Conservation (phyloP, 208 protist species). For the Novymonas esmeraldas region DNA sequence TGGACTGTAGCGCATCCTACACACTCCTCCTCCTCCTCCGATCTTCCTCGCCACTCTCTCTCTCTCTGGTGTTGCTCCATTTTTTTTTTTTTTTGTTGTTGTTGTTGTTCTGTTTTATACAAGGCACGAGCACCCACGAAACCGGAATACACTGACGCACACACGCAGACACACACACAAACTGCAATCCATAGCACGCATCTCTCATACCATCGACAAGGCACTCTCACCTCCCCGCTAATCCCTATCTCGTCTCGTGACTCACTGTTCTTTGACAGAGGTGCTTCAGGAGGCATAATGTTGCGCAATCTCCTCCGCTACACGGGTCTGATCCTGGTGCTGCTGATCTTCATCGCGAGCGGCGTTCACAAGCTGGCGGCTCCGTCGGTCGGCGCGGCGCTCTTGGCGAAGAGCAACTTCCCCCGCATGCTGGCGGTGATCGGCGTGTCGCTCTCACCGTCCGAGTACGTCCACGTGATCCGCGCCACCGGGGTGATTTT, state of each 20-base stretch:
- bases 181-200: no score
- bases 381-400: slow-evolving; percentile 43
- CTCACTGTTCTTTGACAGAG: no score
- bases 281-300: slow-evolving; percentile 17
- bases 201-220: no score
- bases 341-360: slow-evolving; percentile 55
- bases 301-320: slow-evolving; percentile 63
- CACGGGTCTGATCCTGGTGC: slow-evolving; percentile 57
- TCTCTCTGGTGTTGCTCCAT: no score
- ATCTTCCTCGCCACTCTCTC: no score
- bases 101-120: no score
- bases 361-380: slow-evolving; percentile 57
- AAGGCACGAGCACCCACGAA: no score
- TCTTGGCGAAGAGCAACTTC: slow-evolving; percentile 75
- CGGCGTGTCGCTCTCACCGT: slow-evolving; percentile 21
- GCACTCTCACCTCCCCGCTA: no score
- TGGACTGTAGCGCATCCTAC: not conserved
- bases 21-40: no score
- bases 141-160: no score
- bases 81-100: not conserved
- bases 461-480: slow-evolving; percentile 59
- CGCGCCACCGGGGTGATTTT: slow-evolving; percentile 62
- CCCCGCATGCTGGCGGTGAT: slow-evolving; percentile 43
- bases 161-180: no score
- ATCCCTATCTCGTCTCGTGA: no score